These are phyloP conservation scores for Inga leiocalycina DNA, from an alignment of 306 rosid species.

Conservation along the genomic window DNA sequence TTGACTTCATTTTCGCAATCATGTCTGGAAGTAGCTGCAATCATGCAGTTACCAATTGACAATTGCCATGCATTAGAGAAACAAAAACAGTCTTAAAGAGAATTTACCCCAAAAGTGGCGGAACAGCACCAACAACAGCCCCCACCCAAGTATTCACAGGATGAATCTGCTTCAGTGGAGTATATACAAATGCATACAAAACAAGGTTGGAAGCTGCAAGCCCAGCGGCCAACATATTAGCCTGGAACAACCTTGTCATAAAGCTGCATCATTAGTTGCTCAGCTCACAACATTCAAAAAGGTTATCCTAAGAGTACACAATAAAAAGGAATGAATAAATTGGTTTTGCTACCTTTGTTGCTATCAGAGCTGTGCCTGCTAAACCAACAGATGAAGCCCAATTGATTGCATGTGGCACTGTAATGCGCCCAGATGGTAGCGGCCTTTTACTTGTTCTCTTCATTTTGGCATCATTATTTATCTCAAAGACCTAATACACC, in stretches of 20 bases:
- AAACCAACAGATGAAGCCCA: conserved; percentile 83
- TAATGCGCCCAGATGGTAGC: conserved; percentile 89
- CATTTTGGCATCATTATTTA: conserved; percentile 85
- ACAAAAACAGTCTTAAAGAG: neutral
- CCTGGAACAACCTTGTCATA: conserved; percentile 89
- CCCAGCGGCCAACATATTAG: conserved; percentile 97
- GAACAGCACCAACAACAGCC: conserved; percentile 96
- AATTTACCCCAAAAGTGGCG: conserved; percentile 94
- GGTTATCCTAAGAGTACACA: conserved; percentile 19
- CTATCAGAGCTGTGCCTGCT: conserved; percentile 77
- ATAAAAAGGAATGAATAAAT: conserved; percentile 30
- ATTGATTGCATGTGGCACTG: conserved; percentile 69
- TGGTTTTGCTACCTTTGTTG: conserved; percentile 67
- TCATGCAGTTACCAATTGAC: neutral
- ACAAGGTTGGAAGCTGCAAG: conserved; percentile 88
- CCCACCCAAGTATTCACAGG: conserved; percentile 98
- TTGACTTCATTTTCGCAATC: neutral
- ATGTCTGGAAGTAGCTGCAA: neutral
- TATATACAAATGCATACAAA: conserved; percentile 86
- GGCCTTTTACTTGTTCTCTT: conserved; percentile 83
- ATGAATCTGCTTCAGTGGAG: conserved; percentile 96
- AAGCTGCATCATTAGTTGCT: conserved; percentile 57
- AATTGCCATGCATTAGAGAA: conserved; percentile 15
- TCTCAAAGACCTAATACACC: conserved; percentile 70
- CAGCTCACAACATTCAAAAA: conserved; percentile 27